phyloP scores from a whole-genome alignment of 805 yeast species.

The Candida wancherniae region DNA sequence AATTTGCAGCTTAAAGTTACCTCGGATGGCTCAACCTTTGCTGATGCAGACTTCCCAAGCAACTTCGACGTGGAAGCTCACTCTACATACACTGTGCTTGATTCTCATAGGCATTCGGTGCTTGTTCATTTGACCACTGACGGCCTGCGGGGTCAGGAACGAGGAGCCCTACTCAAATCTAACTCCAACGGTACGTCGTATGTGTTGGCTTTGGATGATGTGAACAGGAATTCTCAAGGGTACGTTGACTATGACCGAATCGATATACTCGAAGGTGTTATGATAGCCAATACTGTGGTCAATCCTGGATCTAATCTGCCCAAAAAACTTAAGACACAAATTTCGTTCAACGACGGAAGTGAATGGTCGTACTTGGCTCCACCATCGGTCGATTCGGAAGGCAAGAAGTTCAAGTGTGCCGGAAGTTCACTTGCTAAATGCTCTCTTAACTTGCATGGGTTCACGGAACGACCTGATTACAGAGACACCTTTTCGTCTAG shows the following conservation, averaged over 20 bases:
- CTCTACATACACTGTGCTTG: constrained; percentile 67
- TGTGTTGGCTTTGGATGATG: constrained; percentile 60
- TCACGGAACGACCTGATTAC: constrained; percentile 77
- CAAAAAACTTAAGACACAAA: constrained; percentile 64
- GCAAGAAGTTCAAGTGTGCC: constrained; percentile 51
- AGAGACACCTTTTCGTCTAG: constrained; percentile 85
- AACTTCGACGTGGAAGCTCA: constrained; percentile 55
- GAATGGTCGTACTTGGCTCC: constrained; percentile 73
- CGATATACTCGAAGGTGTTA: constrained; percentile 79
- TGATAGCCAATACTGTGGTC: constrained; percentile 64
- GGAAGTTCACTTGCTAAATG: constrained; percentile 54
- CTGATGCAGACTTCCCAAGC: constrained; percentile 73
- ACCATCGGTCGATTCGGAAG: constrained; percentile 60
- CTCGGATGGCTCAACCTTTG: constrained; percentile 70
- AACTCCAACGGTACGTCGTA: constrained; percentile 90
- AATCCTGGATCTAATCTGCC: constrained; percentile 43
- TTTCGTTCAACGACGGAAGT: constrained; percentile 89
- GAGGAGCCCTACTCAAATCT: constrained; percentile 79
- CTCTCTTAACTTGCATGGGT: constrained; percentile 83
- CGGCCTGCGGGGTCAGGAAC: constrained; percentile 47
- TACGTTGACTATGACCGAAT: constrained; percentile 86
- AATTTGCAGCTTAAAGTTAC: constrained; percentile 66
- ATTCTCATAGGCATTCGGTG: constrained; percentile 64
- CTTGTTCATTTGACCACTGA: constrained; percentile 80
- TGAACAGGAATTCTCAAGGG: constrained; percentile 69